Percentiles rank a stretch among this genome's conserved stretches.
Evolutionary conservation across 2,329 filamentous ascomycete genomes (phyloP).

Genomic region (Fusarium tricinctum): DNA sequence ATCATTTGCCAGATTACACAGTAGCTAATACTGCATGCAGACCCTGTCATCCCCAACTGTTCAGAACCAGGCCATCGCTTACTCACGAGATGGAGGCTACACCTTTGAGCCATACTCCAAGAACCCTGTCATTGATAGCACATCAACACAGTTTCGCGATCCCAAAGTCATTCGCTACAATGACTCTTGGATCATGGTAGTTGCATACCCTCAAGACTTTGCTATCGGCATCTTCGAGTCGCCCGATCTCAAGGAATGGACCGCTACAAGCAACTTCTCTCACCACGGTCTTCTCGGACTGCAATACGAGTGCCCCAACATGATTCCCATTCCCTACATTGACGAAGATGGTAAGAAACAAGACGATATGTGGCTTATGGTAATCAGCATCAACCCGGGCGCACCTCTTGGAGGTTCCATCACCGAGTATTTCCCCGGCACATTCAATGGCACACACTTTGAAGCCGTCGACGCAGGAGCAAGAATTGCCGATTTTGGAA

Average conservation of each 20-base stretch:
- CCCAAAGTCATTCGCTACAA: conserved; percentile 74
- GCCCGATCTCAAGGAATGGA: conserved; percentile 71
- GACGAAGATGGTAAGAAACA: conserved; percentile 53
- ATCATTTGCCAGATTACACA: rapidly evolving
- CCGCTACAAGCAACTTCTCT: conserved; percentile 65
- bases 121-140: conserved; percentile 72
- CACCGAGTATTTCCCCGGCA: conserved; percentile 69
- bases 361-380: conserved; percentile 58
- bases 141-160: conserved; percentile 72
- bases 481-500: conserved; percentile 54
- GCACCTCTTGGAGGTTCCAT: conserved; percentile 69
- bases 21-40: conserved; percentile 9
- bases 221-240: conserved; percentile 73
- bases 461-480: conserved; percentile 49
- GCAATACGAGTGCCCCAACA: conserved; percentile 75
- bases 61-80: conserved; percentile 72
- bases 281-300: conserved; percentile 65
- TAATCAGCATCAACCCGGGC: conserved; percentile 69
- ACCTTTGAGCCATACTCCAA: conserved; percentile 70
- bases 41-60: conserved; percentile 41
- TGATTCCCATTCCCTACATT: conserved; percentile 66
- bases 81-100: conserved; percentile 72
- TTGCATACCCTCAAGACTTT: conserved; percentile 67
- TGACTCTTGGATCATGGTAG: conserved; percentile 69
- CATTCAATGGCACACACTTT: conserved; percentile 76